These are phyloP conservation scores for Trichocladium uniseriatum DNA, from an alignment of 495 filamentous ascomycete species.

Conservation along the genomic window DNA sequence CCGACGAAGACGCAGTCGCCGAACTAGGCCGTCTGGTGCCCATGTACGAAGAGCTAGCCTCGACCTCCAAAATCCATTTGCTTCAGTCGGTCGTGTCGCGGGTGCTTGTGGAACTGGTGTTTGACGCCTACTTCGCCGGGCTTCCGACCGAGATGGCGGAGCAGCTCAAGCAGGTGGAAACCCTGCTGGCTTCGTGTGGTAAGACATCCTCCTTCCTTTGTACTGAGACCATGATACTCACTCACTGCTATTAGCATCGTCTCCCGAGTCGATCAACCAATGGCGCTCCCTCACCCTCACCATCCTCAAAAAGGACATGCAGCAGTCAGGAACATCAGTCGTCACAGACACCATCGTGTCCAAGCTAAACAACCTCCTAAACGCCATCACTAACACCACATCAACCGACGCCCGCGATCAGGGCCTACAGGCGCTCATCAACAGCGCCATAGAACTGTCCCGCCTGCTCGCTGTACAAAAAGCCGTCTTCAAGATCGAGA, in stretches of 20 bases:
- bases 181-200: conserved; percentile 38
- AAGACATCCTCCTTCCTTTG: conserved; percentile 12
- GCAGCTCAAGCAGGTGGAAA: conserved; percentile 36
- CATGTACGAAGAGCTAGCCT: conserved; percentile 39
- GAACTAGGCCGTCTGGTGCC: conserved; percentile 40
- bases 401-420: conserved; percentile 38
- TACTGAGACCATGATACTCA: background rate
- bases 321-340: conserved; percentile 29
- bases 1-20: conserved; percentile 24
- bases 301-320: conserved; percentile 42
- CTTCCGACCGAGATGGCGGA: conserved; percentile 34
- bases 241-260: conserved; percentile 23
- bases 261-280: conserved; percentile 42
- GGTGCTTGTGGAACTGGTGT: conserved; percentile 42
- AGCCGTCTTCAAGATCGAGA: conserved; percentile 41
- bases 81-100: conserved; percentile 45
- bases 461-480: conserved; percentile 44
- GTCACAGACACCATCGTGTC: conserved; percentile 30
- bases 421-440: conserved; percentile 36
- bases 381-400: conserved; percentile 33
- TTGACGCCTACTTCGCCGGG: conserved; percentile 45
- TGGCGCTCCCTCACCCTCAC: conserved; percentile 47
- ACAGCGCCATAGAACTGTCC: conserved; percentile 41
- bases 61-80: conserved; percentile 42
- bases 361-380: conserved; percentile 31